phyloP scores from a whole-genome alignment of 495 filamentous ascomycete genomes.

The Neurospora sp. region DNA sequence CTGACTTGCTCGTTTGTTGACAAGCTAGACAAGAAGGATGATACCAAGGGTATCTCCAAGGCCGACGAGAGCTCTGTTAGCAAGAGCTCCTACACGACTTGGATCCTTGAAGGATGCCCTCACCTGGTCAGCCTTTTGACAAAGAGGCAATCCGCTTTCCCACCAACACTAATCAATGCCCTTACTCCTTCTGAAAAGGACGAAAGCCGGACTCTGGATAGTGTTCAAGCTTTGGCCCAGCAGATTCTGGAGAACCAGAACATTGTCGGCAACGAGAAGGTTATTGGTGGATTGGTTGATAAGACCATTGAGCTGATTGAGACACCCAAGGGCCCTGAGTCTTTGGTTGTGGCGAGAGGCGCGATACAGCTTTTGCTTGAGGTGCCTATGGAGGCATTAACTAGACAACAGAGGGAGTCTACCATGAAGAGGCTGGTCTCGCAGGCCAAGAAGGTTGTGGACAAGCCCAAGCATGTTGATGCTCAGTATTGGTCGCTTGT shows the following conservation, averaged over 20 bases:
- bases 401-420: conserved; percentile 14
- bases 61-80: neutral
- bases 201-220: neutral
- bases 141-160: neutral
- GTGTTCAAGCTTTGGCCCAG: neutral
- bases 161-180: neutral
- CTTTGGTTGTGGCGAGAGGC: conserved; percentile 2
- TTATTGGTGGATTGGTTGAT: conserved; percentile 12
- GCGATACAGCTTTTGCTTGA: conserved; percentile 16
- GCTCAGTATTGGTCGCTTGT: conserved; percentile 21
- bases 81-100: conserved; percentile 10
- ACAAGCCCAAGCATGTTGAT: neutral
- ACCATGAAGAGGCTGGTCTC: conserved; percentile 16
- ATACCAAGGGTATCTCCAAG: conserved; percentile 9
- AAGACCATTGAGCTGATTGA: conserved; percentile 10
- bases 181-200: neutral
- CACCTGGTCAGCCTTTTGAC: neutral
- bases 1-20: conserved; percentile 25
- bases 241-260: conserved; percentile 15
- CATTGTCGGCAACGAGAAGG: conserved; percentile 8
- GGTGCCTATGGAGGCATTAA: conserved; percentile 11
- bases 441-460: conserved; percentile 2
- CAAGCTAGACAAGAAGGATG: conserved; percentile 17
- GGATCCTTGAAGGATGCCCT: conserved; percentile 12
- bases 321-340: conserved; percentile 7